These are phyloP conservation scores for Trichosporon ovoides DNA, from an alignment of 1,284 basidiomycete genomes.

Conservation along the genomic window DNA sequence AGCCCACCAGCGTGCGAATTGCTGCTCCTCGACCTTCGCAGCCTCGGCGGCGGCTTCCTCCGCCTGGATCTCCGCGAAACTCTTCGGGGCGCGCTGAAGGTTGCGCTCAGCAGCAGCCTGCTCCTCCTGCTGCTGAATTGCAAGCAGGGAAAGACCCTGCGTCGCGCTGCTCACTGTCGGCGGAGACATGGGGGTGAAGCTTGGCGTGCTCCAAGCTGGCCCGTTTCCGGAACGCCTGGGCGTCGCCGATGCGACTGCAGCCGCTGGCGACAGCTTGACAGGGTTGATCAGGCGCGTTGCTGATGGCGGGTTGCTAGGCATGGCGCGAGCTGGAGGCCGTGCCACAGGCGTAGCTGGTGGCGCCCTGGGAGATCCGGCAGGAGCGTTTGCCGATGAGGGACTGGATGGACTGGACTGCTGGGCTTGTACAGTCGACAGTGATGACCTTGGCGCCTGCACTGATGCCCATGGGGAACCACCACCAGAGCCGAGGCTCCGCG, in stretches of 20 bases:
- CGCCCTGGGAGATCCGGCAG: background rate
- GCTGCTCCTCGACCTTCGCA: slow-evolving; percentile 60
- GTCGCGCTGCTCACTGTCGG: slow-evolving; percentile 34
- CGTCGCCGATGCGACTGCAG: background rate
- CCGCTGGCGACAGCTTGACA: slow-evolving; percentile 3
- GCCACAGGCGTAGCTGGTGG: background rate
- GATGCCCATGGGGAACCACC: slow-evolving; percentile 26
- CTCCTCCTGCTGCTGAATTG: slow-evolving; percentile 73
- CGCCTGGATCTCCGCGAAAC: slow-evolving; percentile 74
- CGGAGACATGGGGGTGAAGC: background rate
- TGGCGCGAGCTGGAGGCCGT: slow-evolving; percentile 5
- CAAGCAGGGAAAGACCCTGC: slow-evolving; percentile 61
- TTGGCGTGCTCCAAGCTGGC: slow-evolving; percentile 19
- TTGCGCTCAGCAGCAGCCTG: slow-evolving; percentile 49
- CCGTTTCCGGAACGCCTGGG: slow-evolving; percentile 10
- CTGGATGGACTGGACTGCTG: slow-evolving; percentile 19
- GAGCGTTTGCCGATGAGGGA: background rate
- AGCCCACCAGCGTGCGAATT: slow-evolving; percentile 80
- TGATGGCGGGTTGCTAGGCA: slow-evolving; percentile 10
- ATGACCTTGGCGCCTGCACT: slow-evolving; percentile 26
- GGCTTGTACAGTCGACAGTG: slow-evolving; percentile 34
- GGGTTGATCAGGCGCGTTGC: slow-evolving; percentile 14
- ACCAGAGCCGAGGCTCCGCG: background rate
- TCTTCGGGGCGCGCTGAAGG: slow-evolving; percentile 48
- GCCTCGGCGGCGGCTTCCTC: slow-evolving; percentile 56